These are phyloP conservation scores for Penicillium canariense DNA, from an alignment of 495 filamentous ascomycete species.

Conservation along the genomic window DNA sequence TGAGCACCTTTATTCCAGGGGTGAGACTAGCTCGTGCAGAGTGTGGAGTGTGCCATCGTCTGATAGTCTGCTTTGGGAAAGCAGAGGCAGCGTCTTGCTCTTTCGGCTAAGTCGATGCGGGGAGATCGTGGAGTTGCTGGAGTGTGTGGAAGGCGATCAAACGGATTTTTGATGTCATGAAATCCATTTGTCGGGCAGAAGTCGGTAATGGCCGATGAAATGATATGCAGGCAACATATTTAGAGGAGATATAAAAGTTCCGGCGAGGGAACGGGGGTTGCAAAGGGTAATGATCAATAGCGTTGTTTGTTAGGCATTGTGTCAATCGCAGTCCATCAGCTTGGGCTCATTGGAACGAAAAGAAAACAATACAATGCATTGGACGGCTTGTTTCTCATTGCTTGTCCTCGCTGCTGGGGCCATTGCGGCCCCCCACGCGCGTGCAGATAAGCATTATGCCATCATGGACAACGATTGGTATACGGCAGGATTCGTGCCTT, in stretches of 20 bases:
- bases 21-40: conserved; percentile 2
- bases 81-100: conserved; percentile 16
- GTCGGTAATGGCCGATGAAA: conserved; percentile 10
- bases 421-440: conserved; percentile 8
- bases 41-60: conserved; percentile 1
- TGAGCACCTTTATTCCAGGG: neutral
- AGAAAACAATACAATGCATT: conserved; percentile 12
- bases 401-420: conserved; percentile 14
- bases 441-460: conserved; percentile 22
- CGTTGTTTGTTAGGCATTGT: neutral
- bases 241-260: conserved; percentile 13
- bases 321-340: no score
- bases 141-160: neutral
- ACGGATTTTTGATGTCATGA: conserved; percentile 10
- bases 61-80: conserved; percentile 11
- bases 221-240: conserved; percentile 3
- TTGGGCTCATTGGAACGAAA: neutral
- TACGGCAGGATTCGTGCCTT: conserved; percentile 31
- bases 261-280: conserved; percentile 7
- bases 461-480: conserved; percentile 40
- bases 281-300: neutral
- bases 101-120: conserved; percentile 21
- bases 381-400: conserved; percentile 15
- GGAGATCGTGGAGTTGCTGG: conserved; percentile 12
- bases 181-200: conserved; percentile 3